A percentile compares a stretch with the other conserved stretches of the same genome.
These are phyloP conservation scores for Colletotrichum tropicicola DNA, from an alignment of 2,329 filamentous ascomycete genomes.

Conservation along the genomic window DNA sequence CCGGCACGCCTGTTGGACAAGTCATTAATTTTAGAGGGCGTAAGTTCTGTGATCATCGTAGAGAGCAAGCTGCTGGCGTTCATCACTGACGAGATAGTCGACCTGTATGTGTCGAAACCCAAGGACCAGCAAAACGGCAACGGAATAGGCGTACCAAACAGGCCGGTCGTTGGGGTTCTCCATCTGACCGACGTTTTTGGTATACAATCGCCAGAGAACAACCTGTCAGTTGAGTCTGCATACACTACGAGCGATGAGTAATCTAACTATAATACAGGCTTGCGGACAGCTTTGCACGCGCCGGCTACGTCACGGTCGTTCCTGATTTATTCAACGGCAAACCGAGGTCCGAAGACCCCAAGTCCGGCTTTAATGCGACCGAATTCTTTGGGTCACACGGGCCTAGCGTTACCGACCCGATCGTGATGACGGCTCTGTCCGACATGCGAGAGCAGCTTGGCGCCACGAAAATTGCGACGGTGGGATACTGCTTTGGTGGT, in stretches of 20 bases:
- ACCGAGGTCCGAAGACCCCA: constrained; percentile 50
- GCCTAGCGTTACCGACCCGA: constrained; percentile 50
- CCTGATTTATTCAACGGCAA: constrained; percentile 73
- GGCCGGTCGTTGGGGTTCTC: background rate
- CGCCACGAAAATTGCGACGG: constrained; percentile 60
- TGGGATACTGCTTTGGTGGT: constrained; percentile 75
- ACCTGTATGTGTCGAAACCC: constrained; percentile 13
- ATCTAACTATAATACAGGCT: constrained; percentile 40
- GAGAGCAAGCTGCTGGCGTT: no score
- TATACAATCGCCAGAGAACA: constrained; percentile 39
- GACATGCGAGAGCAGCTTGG: constrained; percentile 56
- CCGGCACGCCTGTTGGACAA: constrained; percentile 8
- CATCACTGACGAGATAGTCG: background rate
- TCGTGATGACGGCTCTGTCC: constrained; percentile 53
- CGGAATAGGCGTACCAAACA: background rate
- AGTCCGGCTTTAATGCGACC: constrained; percentile 46
- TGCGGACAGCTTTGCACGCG: constrained; percentile 73
- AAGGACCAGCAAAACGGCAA: background rate
- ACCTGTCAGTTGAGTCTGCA: constrained; percentile 1
- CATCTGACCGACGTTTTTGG: constrained; percentile 46
- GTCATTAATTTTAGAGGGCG: background rate
- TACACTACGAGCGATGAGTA: background rate
- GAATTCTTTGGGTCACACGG: constrained; percentile 51
- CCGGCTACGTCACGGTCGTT: constrained; percentile 71
- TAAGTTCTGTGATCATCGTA: background rate